phyloP scores from a whole-genome alignment of 352 stramenopile genomes.

The Phytopythium boreale region DNA sequence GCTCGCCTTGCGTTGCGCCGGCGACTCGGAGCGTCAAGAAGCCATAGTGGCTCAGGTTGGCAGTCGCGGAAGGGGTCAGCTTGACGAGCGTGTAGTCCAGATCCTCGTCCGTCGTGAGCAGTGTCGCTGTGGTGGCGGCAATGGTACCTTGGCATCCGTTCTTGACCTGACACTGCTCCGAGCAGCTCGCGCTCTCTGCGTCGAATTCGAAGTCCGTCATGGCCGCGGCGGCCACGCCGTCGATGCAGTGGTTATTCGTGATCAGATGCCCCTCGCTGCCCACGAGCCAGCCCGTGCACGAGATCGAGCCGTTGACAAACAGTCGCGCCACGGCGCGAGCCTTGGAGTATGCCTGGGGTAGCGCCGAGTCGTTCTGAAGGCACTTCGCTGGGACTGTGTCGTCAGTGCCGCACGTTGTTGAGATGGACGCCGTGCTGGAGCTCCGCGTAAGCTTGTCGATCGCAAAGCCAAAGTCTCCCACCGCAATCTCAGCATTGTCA shows the following conservation, averaged over 20 bases:
- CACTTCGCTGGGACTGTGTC: conserved; percentile 34
- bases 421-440: conserved; percentile 11
- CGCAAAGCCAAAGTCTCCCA: conserved; percentile 19
- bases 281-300: conserved; percentile 43
- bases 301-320: conserved; percentile 18
- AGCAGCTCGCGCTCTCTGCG: conserved; percentile 30
- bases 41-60: conserved; percentile 25
- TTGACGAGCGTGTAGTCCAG: conserved; percentile 51
- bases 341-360: conserved; percentile 20
- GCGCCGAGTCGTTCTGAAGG: conserved; percentile 19
- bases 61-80: conserved; percentile 12
- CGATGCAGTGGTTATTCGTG: conserved; percentile 51
- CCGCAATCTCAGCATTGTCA: background rate
- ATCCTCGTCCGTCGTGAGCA: conserved; percentile 16
- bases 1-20: conserved; percentile 22
- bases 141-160: conserved; percentile 18
- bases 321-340: conserved; percentile 32
- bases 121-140: conserved; percentile 21
- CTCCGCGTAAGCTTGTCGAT: conserved; percentile 33
- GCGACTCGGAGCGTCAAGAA: conserved; percentile 29
- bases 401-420: conserved; percentile 25
- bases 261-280: conserved; percentile 39
- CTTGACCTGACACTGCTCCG: conserved; percentile 19
- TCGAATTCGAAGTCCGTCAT: conserved; percentile 32
- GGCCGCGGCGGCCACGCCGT: conserved; percentile 11